Base-by-base conservation (phyloP, 2,329 filamentous ascomycete genomes). In the Tolypocladium cylindrosporum region DNA sequence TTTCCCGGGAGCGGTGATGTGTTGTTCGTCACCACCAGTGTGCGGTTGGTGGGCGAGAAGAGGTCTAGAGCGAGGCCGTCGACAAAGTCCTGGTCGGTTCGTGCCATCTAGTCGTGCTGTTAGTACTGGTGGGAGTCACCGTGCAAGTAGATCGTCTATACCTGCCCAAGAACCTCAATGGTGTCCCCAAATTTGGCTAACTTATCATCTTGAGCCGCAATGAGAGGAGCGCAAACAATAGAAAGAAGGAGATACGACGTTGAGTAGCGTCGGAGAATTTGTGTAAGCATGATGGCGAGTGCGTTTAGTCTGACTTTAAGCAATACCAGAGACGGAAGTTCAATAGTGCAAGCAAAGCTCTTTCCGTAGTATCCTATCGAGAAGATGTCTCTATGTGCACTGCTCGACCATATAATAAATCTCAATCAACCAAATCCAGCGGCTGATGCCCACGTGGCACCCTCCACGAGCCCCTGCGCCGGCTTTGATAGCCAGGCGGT, bases 11-110 rank as follows among this genome's bases (percentile, higher is more conserved):
- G 64, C 8, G 69, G 69, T 1, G 62, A 57, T 24, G 61, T 61
- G 54, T 72, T 72, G 48, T 69, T 63, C 13, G 60, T 61, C 5
- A 72, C 68, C 16, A 67, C 60, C 8, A 70, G 60, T 8, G 67
- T 70, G 6, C 69, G 63, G 34, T 65, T 66, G 4, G 56, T 64
- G 10, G 69, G 70, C 2, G 70, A 71, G 55, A 71, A 66, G 13
- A 72, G 59, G 55, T 72, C 69, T 21, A 71, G 65, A 9, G 62
- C 65, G 2, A 72, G 60, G 9, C 70, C 70, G 37, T 71, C 70
- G 42, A 62, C 58, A 57, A 71, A 70, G 55, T 71, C 67, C 58
- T 68, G 69, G 53, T 70, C 67, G 16, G 66, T 59, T 16, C 59
- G 63, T 27, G 16, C 37, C 57, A 59, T 60, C 59, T 60, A 31